Base-by-base conservation (phyloP, 805 yeast species). In the Pichia eremophila region DNA sequence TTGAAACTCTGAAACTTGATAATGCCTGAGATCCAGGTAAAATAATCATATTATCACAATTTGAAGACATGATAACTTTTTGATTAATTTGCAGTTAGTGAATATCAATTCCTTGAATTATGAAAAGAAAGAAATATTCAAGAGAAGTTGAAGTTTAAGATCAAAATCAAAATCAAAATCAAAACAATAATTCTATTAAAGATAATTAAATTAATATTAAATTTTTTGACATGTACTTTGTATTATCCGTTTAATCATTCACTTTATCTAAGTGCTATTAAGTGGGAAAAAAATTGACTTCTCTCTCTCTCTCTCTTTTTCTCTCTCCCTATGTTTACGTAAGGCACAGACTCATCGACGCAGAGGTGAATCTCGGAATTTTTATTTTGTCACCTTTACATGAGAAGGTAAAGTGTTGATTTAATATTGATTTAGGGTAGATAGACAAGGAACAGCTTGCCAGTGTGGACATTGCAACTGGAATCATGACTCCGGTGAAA, bases 1-100 rank as follows among this genome's bases (percentile, higher is more conserved):
- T 83, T 51, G 80, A 76, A 54, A 89, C 81, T 69, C 98, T 79
- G 67, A 91, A 91, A 44, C 77, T 77, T 45, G 98, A 90, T 62
- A 89, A 73, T 53, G 96, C 97, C 61, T 76, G 77, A 43, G 96
- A 95, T 49, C 99, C 99, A 41, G 95, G 83, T 55, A 88, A 72
- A 51, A 77, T 68, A 57, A 75, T 63, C 70, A 76, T 59, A 38
- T 55, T 52, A 17, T 54, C 55, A 19, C 53, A 40, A 46, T 44
- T 19, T 14, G 46, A 18, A 35, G 50, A 29, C 50, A 48, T 48
- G 36, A 34, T 15, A 29, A 11, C 8, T 29, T 29, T 28, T 32
- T 29, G 12, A 36, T 54, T 32, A 25, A 9, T 5, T 22, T 22
- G 15, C 12, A 34, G 3, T 15, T 8, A 34, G 36, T 34, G 36